A percentile compares a stretch with the other conserved stretches of the same genome.
phyloP scores from a whole-genome alignment of 176 grass and related monocot genomes.

The Coix lacrymajobi region DNA sequence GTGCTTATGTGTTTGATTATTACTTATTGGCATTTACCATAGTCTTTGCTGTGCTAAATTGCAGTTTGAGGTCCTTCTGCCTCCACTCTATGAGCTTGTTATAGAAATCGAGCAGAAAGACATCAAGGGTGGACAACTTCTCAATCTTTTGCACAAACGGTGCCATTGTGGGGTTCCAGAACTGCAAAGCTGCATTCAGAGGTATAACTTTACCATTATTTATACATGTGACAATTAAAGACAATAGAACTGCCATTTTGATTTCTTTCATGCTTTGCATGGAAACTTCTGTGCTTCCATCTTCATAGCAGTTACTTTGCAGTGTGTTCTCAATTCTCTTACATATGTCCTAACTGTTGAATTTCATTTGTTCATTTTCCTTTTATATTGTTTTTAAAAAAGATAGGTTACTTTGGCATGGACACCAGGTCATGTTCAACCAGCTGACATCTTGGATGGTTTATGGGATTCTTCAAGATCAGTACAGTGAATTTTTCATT shows the following conservation, averaged over 20 bases:
- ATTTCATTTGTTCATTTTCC: slow-evolving; percentile 18
- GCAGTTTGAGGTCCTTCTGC: slow-evolving; percentile 90
- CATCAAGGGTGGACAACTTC: slow-evolving; percentile 88
- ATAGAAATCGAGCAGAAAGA: slow-evolving; percentile 81
- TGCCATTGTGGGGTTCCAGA: slow-evolving; percentile 93
- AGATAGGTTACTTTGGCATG: slow-evolving; percentile 96
- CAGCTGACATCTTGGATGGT: slow-evolving; percentile 95
- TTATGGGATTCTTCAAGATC: slow-evolving; percentile 99
- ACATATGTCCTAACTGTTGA: background rate
- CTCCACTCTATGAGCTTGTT: slow-evolving; percentile 70
- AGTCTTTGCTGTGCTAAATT: background rate
- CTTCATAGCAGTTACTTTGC: background rate
- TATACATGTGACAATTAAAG: background rate
- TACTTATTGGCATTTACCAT: slow-evolving; percentile 1
- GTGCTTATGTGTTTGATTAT: background rate
- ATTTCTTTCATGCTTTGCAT: slow-evolving; percentile 18
- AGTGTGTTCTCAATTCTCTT: background rate
- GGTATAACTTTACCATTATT: slow-evolving; percentile 44
- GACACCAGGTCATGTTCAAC: slow-evolving; percentile 98
- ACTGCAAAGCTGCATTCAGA: slow-evolving; percentile 95
- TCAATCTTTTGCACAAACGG: slow-evolving; percentile 87
- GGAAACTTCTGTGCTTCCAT: background rate
- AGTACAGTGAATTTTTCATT: slow-evolving; percentile 88
- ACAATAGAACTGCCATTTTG: background rate
- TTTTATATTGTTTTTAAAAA: slow-evolving; percentile 29